A percentile compares a stretch with the other conserved stretches of the same genome.
These are phyloP conservation scores for Beta macrorhiza DNA, from an alignment of 179 eudicot species.

Conservation along the genomic window DNA sequence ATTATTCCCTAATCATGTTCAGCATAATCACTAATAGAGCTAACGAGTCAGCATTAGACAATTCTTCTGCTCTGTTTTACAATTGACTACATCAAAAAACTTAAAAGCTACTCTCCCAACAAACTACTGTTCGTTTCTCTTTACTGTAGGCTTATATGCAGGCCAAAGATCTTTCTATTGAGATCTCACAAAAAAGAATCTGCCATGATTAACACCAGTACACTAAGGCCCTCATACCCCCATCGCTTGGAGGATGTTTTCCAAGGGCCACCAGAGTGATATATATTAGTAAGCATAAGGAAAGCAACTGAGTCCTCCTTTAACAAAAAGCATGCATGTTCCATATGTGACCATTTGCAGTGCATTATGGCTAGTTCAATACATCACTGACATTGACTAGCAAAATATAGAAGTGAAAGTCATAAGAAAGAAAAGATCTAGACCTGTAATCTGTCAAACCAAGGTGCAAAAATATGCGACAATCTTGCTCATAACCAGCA, in stretches of 20 bases:
- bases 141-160: not conserved
- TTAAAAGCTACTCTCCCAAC: not conserved
- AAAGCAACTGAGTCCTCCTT: not conserved
- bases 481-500: slow-evolving; percentile 29
- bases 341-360: not conserved
- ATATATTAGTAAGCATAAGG: not conserved
- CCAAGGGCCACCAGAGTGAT: not conserved
- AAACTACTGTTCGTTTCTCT: not conserved
- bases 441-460: slow-evolving; percentile 97
- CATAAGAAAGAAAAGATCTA: slow-evolving; percentile 16
- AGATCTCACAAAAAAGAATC: not conserved
- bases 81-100: not conserved
- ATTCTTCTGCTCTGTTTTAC: not conserved
- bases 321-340: not conserved
- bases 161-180: not conserved
- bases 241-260: not conserved
- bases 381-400: not conserved
- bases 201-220: not conserved
- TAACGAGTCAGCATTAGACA: not conserved
- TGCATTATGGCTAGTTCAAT: not conserved
- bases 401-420: not conserved
- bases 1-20: not conserved
- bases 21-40: not conserved
- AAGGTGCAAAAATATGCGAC: slow-evolving; percentile 54
- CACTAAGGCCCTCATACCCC: not conserved